A percentile compares a stretch with the other conserved stretches of the same genome.
Evolutionary conservation across 164 flowering plant genomes (phyloP).

Genomic region (Kingdonia uniflora): DNA sequence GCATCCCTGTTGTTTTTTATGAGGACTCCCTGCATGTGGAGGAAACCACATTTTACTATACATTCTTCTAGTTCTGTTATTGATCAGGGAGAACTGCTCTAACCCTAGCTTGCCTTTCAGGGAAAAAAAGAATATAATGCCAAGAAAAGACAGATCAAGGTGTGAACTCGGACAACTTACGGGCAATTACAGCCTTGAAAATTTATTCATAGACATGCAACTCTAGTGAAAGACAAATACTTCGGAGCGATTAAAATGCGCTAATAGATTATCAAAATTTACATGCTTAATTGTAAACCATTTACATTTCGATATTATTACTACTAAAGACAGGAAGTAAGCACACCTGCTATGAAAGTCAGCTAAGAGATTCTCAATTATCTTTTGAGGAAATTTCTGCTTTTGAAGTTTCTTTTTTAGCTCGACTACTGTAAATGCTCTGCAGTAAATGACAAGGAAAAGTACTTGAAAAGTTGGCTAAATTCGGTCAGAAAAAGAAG

Average conservation of each 20-base stretch:
- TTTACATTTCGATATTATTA: not conserved
- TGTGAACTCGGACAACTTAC: no score
- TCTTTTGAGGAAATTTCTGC: slow-evolving; percentile 33
- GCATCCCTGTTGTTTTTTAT: no score
- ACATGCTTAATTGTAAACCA: not conserved
- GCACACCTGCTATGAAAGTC: slow-evolving; percentile 53
- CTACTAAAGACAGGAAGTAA: not conserved
- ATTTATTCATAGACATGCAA: no score
- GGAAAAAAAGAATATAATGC: no score
- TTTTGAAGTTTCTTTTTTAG: slow-evolving; percentile 65
- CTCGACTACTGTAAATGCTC: slow-evolving; percentile 67
- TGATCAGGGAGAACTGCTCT: no score
- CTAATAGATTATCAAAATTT: not conserved
- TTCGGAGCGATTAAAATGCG: not conserved
- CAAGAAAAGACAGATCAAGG: no score
- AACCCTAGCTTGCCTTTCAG: no score
- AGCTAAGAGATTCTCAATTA: slow-evolving; percentile 36
- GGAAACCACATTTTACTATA: no score
- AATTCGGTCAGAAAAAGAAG: not conserved
- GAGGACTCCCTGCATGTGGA: no score
- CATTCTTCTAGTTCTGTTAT: no score
- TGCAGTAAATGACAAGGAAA: slow-evolving; percentile 15
- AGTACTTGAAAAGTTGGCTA: not conserved
- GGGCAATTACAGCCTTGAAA: no score
- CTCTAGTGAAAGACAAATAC: not conserved